phyloP scores from a whole-genome alignment of 2,329 filamentous ascomycete species.

The Juglanconis oblonga region DNA sequence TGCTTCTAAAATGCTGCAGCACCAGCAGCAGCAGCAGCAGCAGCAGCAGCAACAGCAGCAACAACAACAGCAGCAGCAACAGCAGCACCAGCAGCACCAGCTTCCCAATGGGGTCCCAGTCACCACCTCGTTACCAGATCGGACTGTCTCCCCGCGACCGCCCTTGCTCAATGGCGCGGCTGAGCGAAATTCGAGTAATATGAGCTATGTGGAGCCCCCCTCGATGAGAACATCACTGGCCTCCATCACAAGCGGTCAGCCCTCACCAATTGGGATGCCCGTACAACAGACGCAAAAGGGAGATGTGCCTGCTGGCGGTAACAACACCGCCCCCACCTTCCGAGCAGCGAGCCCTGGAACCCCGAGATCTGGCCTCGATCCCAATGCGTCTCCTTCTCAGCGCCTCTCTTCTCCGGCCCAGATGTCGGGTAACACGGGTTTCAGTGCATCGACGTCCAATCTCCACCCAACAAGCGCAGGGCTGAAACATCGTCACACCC shows the following conservation, averaged over 20 bases:
- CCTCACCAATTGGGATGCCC: constrained; percentile 30
- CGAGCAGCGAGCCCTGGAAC: constrained; percentile 19
- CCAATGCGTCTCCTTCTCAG: constrained; percentile 37
- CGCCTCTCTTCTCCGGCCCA: constrained; percentile 65
- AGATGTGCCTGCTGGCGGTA: constrained; percentile 26
- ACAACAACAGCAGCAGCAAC: constrained; percentile 19
- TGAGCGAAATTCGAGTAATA: constrained; percentile 25
- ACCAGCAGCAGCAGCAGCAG: too few species aligned
- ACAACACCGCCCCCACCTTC: constrained; percentile 16
- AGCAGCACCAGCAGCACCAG: too few species aligned
- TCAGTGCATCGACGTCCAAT: constrained; percentile 39
- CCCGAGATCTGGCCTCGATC: constrained; percentile 21
- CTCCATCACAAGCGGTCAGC: constrained; percentile 30
- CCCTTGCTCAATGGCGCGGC: constrained; percentile 21
- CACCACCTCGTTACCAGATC: constrained; percentile 25
- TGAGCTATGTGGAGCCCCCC: constrained; percentile 28
- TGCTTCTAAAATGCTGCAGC: constrained; percentile 22
- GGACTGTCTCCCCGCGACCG: constrained; percentile 21
- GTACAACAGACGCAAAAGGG: constrained; percentile 27
- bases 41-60: too few species aligned
- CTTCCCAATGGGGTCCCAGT: constrained; percentile 23
- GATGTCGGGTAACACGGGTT: constrained; percentile 39
- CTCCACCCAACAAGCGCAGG: constrained; percentile 54
- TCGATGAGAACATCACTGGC: constrained; percentile 30
- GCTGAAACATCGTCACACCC: constrained; percentile 78